Base-by-base conservation (phyloP, 306 rosid species). In the Cercis canadensis region DNA sequence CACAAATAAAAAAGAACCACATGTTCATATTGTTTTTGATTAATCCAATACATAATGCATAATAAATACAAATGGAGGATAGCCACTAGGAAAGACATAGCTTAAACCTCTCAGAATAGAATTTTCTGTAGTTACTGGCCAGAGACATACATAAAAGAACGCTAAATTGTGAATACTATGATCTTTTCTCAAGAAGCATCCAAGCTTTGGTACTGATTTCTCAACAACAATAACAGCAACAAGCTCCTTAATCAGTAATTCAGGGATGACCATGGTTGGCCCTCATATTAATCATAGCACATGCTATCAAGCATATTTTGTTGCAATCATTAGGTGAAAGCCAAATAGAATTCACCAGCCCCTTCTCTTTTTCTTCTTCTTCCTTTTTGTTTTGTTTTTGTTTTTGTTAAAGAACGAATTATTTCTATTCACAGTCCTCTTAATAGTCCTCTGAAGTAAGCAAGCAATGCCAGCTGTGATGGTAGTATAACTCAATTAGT, bases 31-130 rank as follows among this genome's bases (percentile, higher is more conserved):
- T 41, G 7, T 62, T 72, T 49, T 52, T 57, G n/a, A 11, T 57
- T 19, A 54, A 65, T 72, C 43, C 12, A 78, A 64, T 59, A 75
- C 59, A 55, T 39, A 39, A 65, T 51, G 59, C 75, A 66, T 19
- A 11, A 16, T 53, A 71, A 46, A 6, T 37, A 44, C 51, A 65
- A 44, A 15, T 39, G 60, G 51, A 36, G 7, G 58, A 24, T 80
- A 39, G 59, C 58, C 49, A 54, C 37, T 2, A 21, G 57, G 12
- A 52, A 70, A 66, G 67, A 1, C 56, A n/a, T n/a, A 37, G 33
- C 76, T 58, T 54, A 57, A 70, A 57, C 58, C 58, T 46, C 65
- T 62, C 29, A 41, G 43, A 51, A 51, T 46, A 39, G 41, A 67
- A 67, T 50, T 18, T 66, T 54, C 36, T 31, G 6, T 7, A 51